Base-by-base conservation (phyloP, 208 protist species). In the Wallacemonas sp. region DNA sequence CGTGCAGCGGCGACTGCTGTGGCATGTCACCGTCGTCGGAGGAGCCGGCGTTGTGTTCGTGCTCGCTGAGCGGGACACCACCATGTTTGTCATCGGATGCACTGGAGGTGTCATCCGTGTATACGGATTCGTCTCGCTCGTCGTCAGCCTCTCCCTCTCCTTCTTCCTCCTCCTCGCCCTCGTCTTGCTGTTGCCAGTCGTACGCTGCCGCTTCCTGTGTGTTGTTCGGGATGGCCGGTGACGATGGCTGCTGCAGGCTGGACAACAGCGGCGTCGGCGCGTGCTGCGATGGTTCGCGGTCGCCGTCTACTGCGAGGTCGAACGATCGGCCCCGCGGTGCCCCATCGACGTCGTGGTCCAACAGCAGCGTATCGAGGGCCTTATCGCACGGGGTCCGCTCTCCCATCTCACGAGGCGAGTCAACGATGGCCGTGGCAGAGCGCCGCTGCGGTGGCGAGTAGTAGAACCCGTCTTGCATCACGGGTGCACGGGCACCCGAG, bases 181-280 rank as follows among this genome's bases (percentile, higher is more conserved):
- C 34, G 11, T n/a, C 49, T 68, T 41, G n/a, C n/a, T n/a, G n/a
- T n/a, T n/a, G n/a, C n/a, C n/a, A n/a, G n/a, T n/a, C n/a, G n/a
- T n/a, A n/a, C n/a, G n/a, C n/a, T n/a, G n/a, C n/a, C 36, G 36
- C 9, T 41, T 41, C 36, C 36, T 41, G n/a, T n/a, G n/a, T n/a
- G 14, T 41, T 41, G 36, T 14, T 41, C 9, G 36, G 36, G 36
- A 17, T 6, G 14, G 36, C 9, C 36, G 36, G 36, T 14, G 36
- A 41, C 36, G 36, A 41, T 14, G 36, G 36, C 36, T 8, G 12
- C 16, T 41, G 12, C 17, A 56, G 26, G 11, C 8, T 56, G 24
- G 48, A 56, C 14, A 56, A 19, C 12, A 56, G 48, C 48, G 48
- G 48, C 14, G 48, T 56, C 27, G 48, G 48, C 12, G 48, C 48